Percentiles rank a stretch among this genome's conserved stretches.
Evolutionary conservation across 306 rosid species (phyloP).

Genomic region (Glycyrrhiza uralensis): DNA sequence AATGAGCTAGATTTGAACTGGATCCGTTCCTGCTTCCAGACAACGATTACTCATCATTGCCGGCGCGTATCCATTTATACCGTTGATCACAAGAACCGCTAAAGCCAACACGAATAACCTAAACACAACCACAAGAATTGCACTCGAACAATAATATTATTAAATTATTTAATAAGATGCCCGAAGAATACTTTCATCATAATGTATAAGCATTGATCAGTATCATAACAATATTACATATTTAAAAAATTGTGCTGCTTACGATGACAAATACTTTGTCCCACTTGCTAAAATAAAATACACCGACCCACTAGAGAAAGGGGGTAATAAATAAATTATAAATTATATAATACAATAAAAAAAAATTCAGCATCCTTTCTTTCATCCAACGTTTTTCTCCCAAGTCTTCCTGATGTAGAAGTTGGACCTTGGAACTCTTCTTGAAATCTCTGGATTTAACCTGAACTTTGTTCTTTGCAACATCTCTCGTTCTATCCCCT

Average conservation of each 20-base stretch:
- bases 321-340: constrained; percentile 14
- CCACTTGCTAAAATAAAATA: constrained; percentile 27
- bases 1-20: neutral
- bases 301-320: constrained; percentile 26
- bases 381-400: constrained; percentile 31
- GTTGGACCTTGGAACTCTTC: constrained; percentile 33
- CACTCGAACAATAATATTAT: neutral
- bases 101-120: neutral
- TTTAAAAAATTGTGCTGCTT: constrained; percentile 19
- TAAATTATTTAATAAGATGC: neutral
- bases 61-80: neutral
- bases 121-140: neutral
- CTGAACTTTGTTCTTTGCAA: constrained; percentile 34
- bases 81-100: neutral
- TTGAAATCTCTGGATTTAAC: constrained; percentile 47
- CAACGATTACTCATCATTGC: constrained; percentile 7
- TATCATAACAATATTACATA: constrained; percentile 6
- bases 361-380: constrained; percentile 38
- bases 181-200: neutral
- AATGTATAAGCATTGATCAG: constrained; percentile 5
- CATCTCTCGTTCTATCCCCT: constrained; percentile 23
- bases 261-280: constrained; percentile 34
- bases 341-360: constrained; percentile 61
- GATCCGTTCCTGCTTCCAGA: constrained; percentile 5
- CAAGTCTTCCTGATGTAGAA: constrained; percentile 36